These are phyloP conservation scores for Trametes sanguinea DNA, from an alignment of 768 basidiomycete genomes.

Conservation along the genomic window DNA sequence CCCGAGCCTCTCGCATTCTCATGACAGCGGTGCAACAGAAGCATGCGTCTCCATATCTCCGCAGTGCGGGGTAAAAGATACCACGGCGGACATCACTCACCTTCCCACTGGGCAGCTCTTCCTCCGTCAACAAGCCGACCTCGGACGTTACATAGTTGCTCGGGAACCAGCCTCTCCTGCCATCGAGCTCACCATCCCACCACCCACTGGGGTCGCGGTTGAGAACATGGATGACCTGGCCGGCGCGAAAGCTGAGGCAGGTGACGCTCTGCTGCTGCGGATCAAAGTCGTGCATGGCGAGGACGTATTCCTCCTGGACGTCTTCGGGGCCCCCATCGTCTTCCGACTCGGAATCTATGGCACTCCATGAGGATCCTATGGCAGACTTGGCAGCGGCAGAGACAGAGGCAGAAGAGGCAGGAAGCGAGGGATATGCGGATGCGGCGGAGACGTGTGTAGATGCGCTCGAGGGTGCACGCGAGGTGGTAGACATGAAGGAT, in stretches of 20 bases:
- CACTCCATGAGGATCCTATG: slow-evolving; percentile 10
- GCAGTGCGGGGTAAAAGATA: neutral
- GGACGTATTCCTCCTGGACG: slow-evolving; percentile 72
- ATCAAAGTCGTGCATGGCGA: slow-evolving; percentile 90
- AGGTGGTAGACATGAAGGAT: slow-evolving; percentile 26
- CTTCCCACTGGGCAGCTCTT: slow-evolving; percentile 47
- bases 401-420: slow-evolving; percentile 1
- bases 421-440: slow-evolving; percentile 5
- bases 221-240: slow-evolving; percentile 89
- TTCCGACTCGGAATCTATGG: slow-evolving; percentile 22
- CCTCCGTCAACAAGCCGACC: slow-evolving; percentile 56
- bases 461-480: slow-evolving; percentile 22
- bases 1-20: neutral
- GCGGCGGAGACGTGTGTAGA: slow-evolving; percentile 16
- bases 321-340: slow-evolving; percentile 12
- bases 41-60: neutral
- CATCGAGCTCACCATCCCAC: slow-evolving; percentile 98
- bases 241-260: slow-evolving; percentile 86
- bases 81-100: slow-evolving; percentile 36
- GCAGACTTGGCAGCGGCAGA: slow-evolving; percentile 13
- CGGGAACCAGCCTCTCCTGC: slow-evolving; percentile 94
- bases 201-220: slow-evolving; percentile 88
- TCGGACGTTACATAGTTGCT: slow-evolving; percentile 90
- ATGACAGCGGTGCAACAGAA: neutral
- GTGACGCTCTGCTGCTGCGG: slow-evolving; percentile 72